Evolutionary conservation across 202 grass and related monocot species (phyloP), one percentile per base, ranked within the genome.

Genomic region (Elaeis oleifera): DNA sequence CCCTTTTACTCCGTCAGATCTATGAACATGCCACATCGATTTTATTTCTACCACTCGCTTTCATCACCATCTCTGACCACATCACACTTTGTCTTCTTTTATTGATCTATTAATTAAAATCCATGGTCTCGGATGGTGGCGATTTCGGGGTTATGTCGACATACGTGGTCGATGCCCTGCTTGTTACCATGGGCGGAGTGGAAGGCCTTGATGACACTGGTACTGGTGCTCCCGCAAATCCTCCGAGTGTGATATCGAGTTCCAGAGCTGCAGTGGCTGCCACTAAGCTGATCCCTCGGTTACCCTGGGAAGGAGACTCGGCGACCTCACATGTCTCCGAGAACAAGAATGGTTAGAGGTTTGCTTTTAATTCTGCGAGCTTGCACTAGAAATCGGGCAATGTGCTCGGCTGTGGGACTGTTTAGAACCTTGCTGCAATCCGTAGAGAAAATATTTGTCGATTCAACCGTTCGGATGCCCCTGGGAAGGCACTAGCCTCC

Each of bases 361-460:
- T 70, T 96, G 44, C 76, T 77, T 19, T 76, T 76, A 22, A 80
- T 86, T 3, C 74, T 91, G 57, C 58, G 75, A 16, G 81, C 92
- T 29, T 96, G 92, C 71, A 89, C 84, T 0, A 83, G 92, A 60
- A 96, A 96, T 69, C 84, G 87, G 24, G 71, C 92, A 44, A 91
- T 96, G 87, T 96, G 92, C 77, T 96, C 87, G 23, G 76, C 71
- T 4, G 76, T 0, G 0, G 92, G 87, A 20, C 77, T 96, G 67
- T 69, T 91, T 21, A 22, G 73, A 9, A 68, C 73, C 28, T 74
- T 96, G 21, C 71, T 96, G 26, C 72, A 69, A 54, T 83, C 87
- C 50, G 87, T 77, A 13, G 87, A 81, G 65, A 89, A 78, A 58
- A 67, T 96, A 16, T 76, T 96, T 61, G 71, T 78, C 18, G 48